These are phyloP conservation scores for Didymella keratinophila DNA, from an alignment of 2,329 filamentous ascomycete genomes.

Conservation along the genomic window DNA sequence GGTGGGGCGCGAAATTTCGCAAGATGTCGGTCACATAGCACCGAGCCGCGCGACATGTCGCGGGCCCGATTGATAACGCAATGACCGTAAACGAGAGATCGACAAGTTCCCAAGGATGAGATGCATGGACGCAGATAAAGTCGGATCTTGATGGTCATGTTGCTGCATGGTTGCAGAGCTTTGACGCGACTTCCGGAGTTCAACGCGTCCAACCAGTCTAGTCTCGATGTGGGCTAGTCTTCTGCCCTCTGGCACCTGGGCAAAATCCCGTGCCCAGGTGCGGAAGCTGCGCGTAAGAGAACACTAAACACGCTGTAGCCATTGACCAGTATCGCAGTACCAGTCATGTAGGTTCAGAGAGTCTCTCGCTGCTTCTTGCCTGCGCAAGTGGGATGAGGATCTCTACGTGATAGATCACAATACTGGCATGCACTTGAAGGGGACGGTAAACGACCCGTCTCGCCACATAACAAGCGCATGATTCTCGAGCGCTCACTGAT, in stretches of 20 bases:
- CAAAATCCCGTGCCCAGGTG: no score
- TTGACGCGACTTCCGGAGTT: not conserved
- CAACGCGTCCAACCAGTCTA: not conserved
- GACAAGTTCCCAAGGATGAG: not conserved
- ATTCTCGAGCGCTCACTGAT: no score
- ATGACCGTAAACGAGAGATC: not conserved
- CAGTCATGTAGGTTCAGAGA: no score
- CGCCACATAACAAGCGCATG: no score
- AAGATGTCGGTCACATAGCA: not conserved
- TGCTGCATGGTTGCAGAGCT: not conserved
- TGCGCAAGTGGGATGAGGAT: no score
- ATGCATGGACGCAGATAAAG: not conserved
- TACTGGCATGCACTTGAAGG: no score
- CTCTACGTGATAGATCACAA: no score
- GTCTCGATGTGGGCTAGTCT: not conserved
- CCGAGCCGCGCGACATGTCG: not conserved
- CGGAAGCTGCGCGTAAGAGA: no score
- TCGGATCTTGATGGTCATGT: not conserved
- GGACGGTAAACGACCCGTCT: no score
- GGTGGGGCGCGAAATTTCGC: not conserved
- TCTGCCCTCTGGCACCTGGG: not conserved
- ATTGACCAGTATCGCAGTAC: no score
- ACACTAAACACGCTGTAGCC: no score
- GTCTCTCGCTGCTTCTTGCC: no score
- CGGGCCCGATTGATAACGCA: not conserved